Evolutionary conservation across 495 filamentous ascomycete genomes (phyloP), one percentile per base, ranked within the genome.

Genomic region (Aspergillus mulundensis): DNA sequence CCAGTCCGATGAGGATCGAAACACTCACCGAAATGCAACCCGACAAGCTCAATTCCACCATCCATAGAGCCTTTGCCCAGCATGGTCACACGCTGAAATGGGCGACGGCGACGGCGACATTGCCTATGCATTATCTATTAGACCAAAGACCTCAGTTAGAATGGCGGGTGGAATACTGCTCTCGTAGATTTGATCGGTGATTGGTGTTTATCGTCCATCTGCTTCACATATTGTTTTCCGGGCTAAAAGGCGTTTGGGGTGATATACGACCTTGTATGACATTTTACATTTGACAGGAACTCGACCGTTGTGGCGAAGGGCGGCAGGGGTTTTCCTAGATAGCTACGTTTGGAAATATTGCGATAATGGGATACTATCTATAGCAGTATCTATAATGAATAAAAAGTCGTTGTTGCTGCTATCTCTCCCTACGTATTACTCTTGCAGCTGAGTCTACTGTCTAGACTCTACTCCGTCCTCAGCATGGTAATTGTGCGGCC

Each of bases 1-100:
- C 59, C 78, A 78, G 56, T 78, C 76, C 19, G 77, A 80, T 49
- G 77, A 80, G 53, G 77, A 80, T 46, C 69, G 72, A 23, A 77
- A 75, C 24, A 61, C 57, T 59, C 67, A 59, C 55, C 47, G 39
- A 38, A 58, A 66, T 57, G 65, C 70, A 39, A 39, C 38, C 36
- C 56, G 63, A 38, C 61, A 62, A 38, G 15, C 50, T 16, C 60
- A 62, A 12, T 51, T 55, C 39, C 53, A 65, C 16, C 45, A 48
- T 21, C 19, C 30, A 39, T 40, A 40, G 30, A 34, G 20, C 25
- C 18, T 3, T 8, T 50, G 1, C 19, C 32, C 32, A 40, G 5
- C 18, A 8, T 14, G 14, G 48, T 28, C 34, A 40, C 20, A 28
- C 48, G 18, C 48, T 5, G 48, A 50, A 36, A 7, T 15, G 40